Base-by-base conservation (phyloP, 75 land plant genomes). In the Sequoia sempervirens region DNA sequence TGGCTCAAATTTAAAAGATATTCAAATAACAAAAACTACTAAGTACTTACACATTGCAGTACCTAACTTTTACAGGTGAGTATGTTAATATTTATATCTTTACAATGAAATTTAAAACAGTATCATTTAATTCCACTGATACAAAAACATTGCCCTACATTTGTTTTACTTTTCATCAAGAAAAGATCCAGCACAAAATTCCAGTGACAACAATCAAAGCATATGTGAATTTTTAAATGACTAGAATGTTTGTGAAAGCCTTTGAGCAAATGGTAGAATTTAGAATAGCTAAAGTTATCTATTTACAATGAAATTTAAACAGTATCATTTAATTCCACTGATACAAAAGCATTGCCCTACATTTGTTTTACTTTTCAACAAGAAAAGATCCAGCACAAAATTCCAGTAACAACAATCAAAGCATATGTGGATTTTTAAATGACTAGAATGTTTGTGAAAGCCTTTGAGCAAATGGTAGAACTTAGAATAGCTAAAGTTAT, bases 201-300 rank as follows among this genome's bases (percentile, higher is more conserved):
- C 66, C 7, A 61, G 66, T 13, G 37, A 6, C 17, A 17, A 23
- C 41, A 75, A 17, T 75, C 41, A 40, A 75, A 40, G 78, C 23
- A 38, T 61, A 23, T 18, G 78, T 75, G 43, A 26, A 18, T 75
- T 26, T 75, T 37, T 81, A 37, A 32, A 50, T 81, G 37, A 30
- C 15, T 81, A 81, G 36, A 81, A 83, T 36, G 30, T 83, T 30
- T 80, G 83, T 41, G 2, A 75, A 75, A 82, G 69, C 84, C 26
- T 85, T 30, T 68, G 36, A 84, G 53, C 15, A 66, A 32, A 76
- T 15, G n/a, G n/a, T n/a, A n/a, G n/a, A n/a, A n/a, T n/a, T 43
- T 75, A 83, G 36, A 76, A 80, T 46, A 36, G 1, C 30, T n/a
- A 83, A 81, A 14, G 20, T 75, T 12, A 38, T 38, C 43, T n/a